Base-by-base conservation (phyloP, 176 grass and related monocot species). In the Musa itinerans region DNA sequence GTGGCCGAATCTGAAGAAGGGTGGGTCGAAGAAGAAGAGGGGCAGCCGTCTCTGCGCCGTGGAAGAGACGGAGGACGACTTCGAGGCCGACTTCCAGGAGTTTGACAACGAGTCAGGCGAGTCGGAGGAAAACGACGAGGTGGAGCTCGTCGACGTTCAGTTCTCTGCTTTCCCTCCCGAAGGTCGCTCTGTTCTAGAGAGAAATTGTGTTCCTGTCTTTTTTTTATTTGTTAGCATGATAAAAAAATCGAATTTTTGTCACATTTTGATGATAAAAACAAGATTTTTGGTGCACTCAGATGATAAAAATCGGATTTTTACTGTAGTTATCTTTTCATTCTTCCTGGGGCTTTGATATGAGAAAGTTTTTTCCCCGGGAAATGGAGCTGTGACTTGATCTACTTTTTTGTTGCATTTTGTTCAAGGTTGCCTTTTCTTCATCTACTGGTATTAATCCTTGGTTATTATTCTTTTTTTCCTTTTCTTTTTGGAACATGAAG, bases 31-130 rank as follows among this genome's bases (percentile, higher is more conserved):
- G 72, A 57, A 74, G 52, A 50, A 20, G n/a, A 86, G 72, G 76
- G 1, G 11, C 11, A 15, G 50, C 2, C 9, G 70, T 26, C 50
- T 20, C 3, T 43, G 56, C 10, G 75, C 3, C n/a, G 75, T 2
- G 9, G 63, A 52, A 2, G 80, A 75, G 65, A 67, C 65, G 3
- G 65, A 74, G n/a, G 77, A 78, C 0, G 83, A 86, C 79, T 86
- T 86, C 58, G 90, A 92, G 84, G 86, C 84, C 57, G 86, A 92
- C 25, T 89, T 92, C 81, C 81, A 76, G 81, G 76, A 92, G 72
- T 92, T 92, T 84, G 81, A 78, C 73, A 71, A 71, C 53, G 71
- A 68, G 27, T 73, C 74, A 1, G 14, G 17, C 69, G 79, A 89
- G 10, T 65, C 49, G 0, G 58, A 65, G 59, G 75, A 76, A 17